Conservation (phyloP, 2,329 filamentous ascomycete species). For the Cryphonectria radicalis region DNA sequence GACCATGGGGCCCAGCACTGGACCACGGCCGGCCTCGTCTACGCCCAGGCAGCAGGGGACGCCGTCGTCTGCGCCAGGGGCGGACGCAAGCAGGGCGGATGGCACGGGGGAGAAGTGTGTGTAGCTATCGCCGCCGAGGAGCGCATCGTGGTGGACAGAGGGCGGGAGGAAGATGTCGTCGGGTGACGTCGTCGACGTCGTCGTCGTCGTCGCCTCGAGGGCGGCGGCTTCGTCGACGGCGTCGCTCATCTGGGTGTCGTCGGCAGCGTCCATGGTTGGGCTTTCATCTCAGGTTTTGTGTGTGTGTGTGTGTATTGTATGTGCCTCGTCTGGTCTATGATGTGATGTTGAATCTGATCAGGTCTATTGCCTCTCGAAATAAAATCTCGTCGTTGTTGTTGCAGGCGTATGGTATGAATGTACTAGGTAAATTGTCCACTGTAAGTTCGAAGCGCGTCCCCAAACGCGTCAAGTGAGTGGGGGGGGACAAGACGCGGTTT, state of each 20-base stretch:
- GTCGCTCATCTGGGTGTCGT: constrained; percentile 43
- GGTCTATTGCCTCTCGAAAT: background rate
- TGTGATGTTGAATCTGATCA: background rate
- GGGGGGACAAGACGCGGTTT: background rate
- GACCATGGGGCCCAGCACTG: constrained; percentile 84
- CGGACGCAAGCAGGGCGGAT: constrained; percentile 54
- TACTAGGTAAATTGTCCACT: background rate
- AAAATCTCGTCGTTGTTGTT: background rate
- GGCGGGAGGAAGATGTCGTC: constrained; percentile 65
- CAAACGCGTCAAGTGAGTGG: background rate
- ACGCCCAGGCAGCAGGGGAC: constrained; percentile 81
- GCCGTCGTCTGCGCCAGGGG: constrained; percentile 36
- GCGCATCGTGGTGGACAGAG: constrained; percentile 61
- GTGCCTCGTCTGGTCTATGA: background rate
- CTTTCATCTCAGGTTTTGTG: background rate
- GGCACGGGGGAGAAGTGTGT: constrained; percentile 74
- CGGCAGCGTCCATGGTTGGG: constrained; percentile 43
- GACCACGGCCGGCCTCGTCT: constrained; percentile 91
- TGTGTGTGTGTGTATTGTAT: background rate
- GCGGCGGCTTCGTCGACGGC: constrained; percentile 39
- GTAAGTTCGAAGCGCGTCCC: background rate
- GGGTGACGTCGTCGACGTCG: constrained; percentile 36
- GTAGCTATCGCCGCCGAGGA: constrained; percentile 71
- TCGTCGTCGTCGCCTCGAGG: constrained; percentile 36
- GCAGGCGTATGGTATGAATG: background rate